phyloP scores from a whole-genome alignment of 148 eudicot genomes.

The Dianthus caryophyllus region DNA sequence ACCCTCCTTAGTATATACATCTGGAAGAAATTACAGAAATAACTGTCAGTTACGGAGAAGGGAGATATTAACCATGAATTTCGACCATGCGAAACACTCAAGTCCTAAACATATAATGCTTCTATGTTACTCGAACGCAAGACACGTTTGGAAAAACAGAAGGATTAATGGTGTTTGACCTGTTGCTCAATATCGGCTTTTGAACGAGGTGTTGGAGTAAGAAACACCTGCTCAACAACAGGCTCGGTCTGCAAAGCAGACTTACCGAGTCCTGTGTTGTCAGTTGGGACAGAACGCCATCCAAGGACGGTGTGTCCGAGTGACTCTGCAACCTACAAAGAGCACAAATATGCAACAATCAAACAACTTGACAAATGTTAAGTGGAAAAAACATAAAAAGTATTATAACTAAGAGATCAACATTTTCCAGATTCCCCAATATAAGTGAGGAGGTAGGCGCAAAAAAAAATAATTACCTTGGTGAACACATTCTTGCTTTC shows the following conservation, averaged over 20 bases:
- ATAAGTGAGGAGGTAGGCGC: too few relatives aligned
- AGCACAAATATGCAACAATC: not conserved
- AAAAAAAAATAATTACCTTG: slow-evolving; percentile 46
- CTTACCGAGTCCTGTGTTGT: slow-evolving; percentile 86
- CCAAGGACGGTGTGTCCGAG: slow-evolving; percentile 96
- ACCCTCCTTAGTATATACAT: slow-evolving; percentile 93
- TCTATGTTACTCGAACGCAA: too few relatives aligned
- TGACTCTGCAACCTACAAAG: slow-evolving; percentile 81
- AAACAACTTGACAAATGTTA: slow-evolving; percentile 6
- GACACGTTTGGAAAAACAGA: too few relatives aligned
- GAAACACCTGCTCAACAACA: slow-evolving; percentile 93
- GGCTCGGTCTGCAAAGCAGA: slow-evolving; percentile 97
- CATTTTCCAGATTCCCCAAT: too few relatives aligned
- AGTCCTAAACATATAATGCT: not conserved
- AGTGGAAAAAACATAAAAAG: not conserved
- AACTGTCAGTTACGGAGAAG: not conserved
- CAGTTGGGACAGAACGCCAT: slow-evolving; percentile 94
- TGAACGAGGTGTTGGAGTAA: slow-evolving; percentile 70
- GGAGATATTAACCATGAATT: not conserved
- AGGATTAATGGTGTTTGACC: too few relatives aligned
- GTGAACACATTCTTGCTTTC: slow-evolving; percentile 90
- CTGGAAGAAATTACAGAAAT: slow-evolving; percentile 34
- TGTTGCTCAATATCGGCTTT: slow-evolving; percentile 89
- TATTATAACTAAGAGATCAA: not conserved
- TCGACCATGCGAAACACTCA: not conserved